These are phyloP conservation scores for Trichoderma hamatum DNA, from an alignment of 2,329 filamentous ascomycete species.

Conservation along the genomic window DNA sequence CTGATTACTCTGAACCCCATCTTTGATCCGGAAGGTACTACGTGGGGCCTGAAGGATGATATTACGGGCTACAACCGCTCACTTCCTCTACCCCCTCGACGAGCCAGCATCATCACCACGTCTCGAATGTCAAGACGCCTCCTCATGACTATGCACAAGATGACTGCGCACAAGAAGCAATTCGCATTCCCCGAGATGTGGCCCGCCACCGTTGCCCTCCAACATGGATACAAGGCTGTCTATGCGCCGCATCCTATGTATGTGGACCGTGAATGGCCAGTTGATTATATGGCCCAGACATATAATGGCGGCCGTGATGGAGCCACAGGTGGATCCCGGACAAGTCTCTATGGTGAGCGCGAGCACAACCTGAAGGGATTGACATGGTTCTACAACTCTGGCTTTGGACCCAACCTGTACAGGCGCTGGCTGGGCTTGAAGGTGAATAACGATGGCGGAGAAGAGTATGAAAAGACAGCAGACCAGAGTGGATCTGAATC, in stretches of 20 bases:
- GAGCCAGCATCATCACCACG: constrained; percentile 86
- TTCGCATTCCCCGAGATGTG: constrained; percentile 97
- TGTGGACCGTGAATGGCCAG: constrained; percentile 84
- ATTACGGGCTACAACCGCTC: constrained; percentile 78
- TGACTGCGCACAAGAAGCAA: constrained; percentile 82
- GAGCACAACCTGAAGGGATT: constrained; percentile 88
- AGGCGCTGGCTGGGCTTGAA: constrained; percentile 82
- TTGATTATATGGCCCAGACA: constrained; percentile 72
- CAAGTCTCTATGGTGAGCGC: constrained; percentile 76
- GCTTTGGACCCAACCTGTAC: constrained; percentile 81
- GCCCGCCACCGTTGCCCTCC: constrained; percentile 82
- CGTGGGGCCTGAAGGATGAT: constrained; percentile 79
- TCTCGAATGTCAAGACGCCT: constrained; percentile 80
- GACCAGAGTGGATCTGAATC: constrained; percentile 55
- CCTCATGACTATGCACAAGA: constrained; percentile 84
- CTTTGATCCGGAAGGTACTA: constrained; percentile 85
- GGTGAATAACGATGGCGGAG: constrained; percentile 77
- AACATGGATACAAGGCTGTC: constrained; percentile 91
- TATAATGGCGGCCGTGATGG: constrained; percentile 81
- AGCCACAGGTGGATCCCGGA: constrained; percentile 71
- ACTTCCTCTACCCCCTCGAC: constrained; percentile 66
- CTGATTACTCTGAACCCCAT: constrained; percentile 90
- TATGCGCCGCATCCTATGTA: constrained; percentile 89
- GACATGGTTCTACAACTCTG: constrained; percentile 90
- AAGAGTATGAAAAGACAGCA: constrained; percentile 69